Evolutionary conservation across 2,329 filamentous ascomycete genomes (phyloP).

Genomic region (Neonectria punicea): DNA sequence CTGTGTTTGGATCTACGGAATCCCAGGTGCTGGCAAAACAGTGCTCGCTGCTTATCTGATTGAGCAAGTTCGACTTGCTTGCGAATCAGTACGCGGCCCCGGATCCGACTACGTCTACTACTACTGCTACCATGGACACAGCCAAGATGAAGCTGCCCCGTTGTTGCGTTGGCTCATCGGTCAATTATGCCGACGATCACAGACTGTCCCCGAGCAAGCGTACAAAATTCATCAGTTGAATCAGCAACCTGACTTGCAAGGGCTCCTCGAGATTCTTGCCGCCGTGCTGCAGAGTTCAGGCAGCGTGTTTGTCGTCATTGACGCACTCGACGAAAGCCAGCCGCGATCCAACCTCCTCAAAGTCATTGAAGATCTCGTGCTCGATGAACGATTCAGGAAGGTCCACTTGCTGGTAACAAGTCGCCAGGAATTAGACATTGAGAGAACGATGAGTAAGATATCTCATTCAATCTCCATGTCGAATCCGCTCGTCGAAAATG

Average conservation of each 20-base stretch:
- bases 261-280: not conserved
- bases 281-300: not conserved
- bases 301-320: not conserved
- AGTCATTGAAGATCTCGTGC: not conserved
- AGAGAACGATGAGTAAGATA: not conserved
- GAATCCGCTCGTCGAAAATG: not conserved
- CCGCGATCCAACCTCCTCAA: not conserved
- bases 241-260: not conserved
- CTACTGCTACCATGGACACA: conserved; percentile 10
- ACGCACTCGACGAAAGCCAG: conserved; percentile 3
- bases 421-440: not conserved
- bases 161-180: conserved; percentile 5
- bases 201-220: not conserved
- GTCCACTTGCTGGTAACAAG: conserved; percentile 3
- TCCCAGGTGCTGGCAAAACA: conserved; percentile 8
- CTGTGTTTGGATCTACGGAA: conserved; percentile 12
- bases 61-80: not conserved
- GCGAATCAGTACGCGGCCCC: not conserved
- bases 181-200: not conserved
- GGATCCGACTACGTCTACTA: not conserved
- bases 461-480: conserved; percentile 5
- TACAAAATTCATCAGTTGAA: not conserved
- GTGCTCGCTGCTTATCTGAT: conserved; percentile 2
- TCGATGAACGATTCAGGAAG: not conserved
- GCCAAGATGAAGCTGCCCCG: conserved; percentile 1